Conservation (phyloP, 2,329 filamentous ascomycete genomes). For the Colletotrichum acutatum region DNA sequence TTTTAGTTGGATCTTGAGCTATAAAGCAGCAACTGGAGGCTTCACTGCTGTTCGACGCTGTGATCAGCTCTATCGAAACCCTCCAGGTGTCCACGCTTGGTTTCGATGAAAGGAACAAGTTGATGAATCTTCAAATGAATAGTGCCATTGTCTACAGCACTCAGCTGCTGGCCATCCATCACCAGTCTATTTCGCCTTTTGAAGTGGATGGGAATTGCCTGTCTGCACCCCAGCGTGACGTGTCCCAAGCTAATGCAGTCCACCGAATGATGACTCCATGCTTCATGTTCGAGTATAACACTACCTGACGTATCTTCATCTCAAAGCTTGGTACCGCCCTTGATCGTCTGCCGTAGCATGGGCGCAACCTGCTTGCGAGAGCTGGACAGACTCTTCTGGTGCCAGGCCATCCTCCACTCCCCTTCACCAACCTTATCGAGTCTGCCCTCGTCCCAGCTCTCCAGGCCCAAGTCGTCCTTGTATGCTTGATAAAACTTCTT, state of each 20-base stretch:
- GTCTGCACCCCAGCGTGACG: no score
- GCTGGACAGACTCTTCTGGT: slow-evolving; percentile 69
- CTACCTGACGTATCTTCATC: neutral
- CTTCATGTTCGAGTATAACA: neutral
- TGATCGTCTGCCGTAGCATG: slow-evolving; percentile 68
- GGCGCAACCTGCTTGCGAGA: slow-evolving; percentile 78
- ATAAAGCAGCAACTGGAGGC: neutral
- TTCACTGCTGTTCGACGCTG: no score
- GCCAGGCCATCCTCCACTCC: slow-evolving; percentile 71
- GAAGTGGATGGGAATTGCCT: neutral
- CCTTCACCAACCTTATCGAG: slow-evolving; percentile 53
- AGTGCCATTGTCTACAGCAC: no score
- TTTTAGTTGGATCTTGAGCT: neutral
- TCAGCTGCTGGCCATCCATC: no score
- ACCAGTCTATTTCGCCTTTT: no score
- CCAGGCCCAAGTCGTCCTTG: slow-evolving; percentile 63
- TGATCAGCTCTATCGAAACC: no score
- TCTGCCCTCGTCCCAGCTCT: slow-evolving; percentile 61
- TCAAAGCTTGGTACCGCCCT: slow-evolving; percentile 26
- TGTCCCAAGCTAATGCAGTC: neutral
- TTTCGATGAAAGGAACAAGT: no score
- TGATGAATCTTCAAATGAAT: no score
- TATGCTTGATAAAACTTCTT: slow-evolving; percentile 63
- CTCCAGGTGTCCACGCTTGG: no score
- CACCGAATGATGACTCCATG: neutral